Base-by-base conservation (phyloP, 2,329 filamentous ascomycete species). In the Colletotrichum cereale region DNA sequence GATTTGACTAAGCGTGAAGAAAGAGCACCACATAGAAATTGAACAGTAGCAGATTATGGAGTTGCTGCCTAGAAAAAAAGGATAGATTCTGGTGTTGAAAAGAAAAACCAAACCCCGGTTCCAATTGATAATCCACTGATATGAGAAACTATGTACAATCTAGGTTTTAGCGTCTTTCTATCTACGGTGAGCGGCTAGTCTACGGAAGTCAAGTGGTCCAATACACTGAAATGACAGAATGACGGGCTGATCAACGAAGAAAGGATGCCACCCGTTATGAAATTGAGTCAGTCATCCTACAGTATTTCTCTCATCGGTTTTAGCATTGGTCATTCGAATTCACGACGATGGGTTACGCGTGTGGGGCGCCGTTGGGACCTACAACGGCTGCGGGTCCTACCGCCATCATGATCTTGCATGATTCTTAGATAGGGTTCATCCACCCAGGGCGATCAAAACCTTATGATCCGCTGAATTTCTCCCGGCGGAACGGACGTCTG, bases 161-260 rank as follows among this genome's bases (percentile, higher is more conserved):
- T 3, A 8, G 12, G 2, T 6, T 12, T n/a, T 5, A 14, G 47
- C 24, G 16, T 50, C 24, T 11, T 40, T 21, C 18, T 7, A 3
- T 18, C 7, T 18, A 42, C 18, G 24, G 8, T 26, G 24, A 50
- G 12, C 14, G 47, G 21, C n/a, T 16, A 12, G 47, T 4, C 24
- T 6, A 29, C 14, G 14, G 5, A 29, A 50, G 11, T 29, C 14
- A 6, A 29, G 12, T 18, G 14, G 14, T 29, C 2, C 5, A 8
- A 6, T 29, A 2, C 0, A 16, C 3, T 1, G n/a, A 16, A 29
- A 6, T 11, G 24, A 26, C 24, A 26, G 7, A 12, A 2, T 16
- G 5, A 8, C 7, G 12, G 2, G 5, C 2, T 18, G 21, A 16
- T 7, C 12, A 8, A 18, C 8, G 0, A 18, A 3, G 0, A 2